A percentile compares a stretch with the other conserved stretches of the same genome.
These are phyloP conservation scores for Primulina huaijiensis DNA, from an alignment of 257 asterid species.

Conservation along the genomic window DNA sequence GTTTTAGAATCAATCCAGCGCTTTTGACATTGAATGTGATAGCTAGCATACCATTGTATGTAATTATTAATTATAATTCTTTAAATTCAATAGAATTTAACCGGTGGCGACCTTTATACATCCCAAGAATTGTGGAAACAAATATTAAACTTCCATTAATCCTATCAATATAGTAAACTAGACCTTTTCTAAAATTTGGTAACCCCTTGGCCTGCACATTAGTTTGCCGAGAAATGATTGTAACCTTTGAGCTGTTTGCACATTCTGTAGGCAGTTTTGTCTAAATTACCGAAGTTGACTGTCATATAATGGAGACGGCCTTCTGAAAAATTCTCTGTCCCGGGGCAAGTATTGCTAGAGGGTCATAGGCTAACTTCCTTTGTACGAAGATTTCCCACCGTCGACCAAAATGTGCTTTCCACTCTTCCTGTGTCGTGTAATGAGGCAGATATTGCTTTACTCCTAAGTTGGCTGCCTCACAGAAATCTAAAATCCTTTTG, in stretches of 20 bases:
- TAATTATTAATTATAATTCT: background rate
- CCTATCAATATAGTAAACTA: slow-evolving; percentile 28
- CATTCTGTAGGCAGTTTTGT: slow-evolving; percentile 10
- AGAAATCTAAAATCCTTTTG: slow-evolving; percentile 56
- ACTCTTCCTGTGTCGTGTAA: slow-evolving; percentile 62
- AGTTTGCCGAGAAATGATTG: slow-evolving; percentile 18
- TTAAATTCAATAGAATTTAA: slow-evolving; percentile 16
- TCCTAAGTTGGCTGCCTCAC: slow-evolving; percentile 55
- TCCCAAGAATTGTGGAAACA: slow-evolving; percentile 35
- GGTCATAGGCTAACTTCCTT: slow-evolving; percentile 80
- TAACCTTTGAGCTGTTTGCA: slow-evolving; percentile 16
- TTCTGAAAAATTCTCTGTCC: slow-evolving; percentile 88
- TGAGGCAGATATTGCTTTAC: slow-evolving; percentile 81
- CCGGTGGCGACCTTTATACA: slow-evolving; percentile 23
- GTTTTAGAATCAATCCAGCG: no score
- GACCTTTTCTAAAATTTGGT: slow-evolving; percentile 6
- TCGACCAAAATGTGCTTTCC: slow-evolving; percentile 75
- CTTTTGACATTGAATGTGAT: background rate
- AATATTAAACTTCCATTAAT: slow-evolving; percentile 31
- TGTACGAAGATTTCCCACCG: slow-evolving; percentile 64
- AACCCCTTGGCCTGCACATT: background rate
- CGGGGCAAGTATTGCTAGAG: slow-evolving; percentile 82
- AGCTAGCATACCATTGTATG: background rate
- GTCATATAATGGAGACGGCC: slow-evolving; percentile 56
- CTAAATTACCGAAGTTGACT: slow-evolving; percentile 1